These are phyloP conservation scores for Castanospermum australe DNA, from an alignment of 306 rosid genomes.

Conservation along the genomic window DNA sequence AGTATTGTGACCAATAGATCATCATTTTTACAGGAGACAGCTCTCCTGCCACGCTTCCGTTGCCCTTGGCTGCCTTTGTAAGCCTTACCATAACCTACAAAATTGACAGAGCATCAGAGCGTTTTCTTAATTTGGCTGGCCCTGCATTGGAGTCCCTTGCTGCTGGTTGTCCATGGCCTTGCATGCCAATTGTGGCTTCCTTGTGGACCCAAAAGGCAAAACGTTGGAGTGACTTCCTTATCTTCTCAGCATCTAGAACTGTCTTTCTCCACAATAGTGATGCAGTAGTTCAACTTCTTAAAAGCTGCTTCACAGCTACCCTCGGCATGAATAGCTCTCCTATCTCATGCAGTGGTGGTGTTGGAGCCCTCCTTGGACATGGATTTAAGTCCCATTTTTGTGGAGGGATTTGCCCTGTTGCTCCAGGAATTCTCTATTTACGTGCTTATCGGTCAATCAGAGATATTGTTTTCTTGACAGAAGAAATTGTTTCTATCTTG, in stretches of 20 bases:
- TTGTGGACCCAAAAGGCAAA: slow-evolving; percentile 97
- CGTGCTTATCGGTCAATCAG: slow-evolving; percentile 70
- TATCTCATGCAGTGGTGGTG: slow-evolving; percentile 70
- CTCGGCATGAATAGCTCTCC: slow-evolving; percentile 73
- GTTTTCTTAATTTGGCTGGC: slow-evolving; percentile 87
- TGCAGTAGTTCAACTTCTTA: slow-evolving; percentile 79
- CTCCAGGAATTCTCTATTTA: slow-evolving; percentile 91
- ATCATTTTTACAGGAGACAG: slow-evolving; percentile 59
- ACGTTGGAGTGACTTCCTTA: slow-evolving; percentile 91
- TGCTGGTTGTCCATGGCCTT: slow-evolving; percentile 98
- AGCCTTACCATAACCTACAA: slow-evolving; percentile 95
- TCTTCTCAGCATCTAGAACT: slow-evolving; percentile 87
- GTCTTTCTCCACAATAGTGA: slow-evolving; percentile 86
- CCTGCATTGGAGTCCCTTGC: slow-evolving; percentile 91
- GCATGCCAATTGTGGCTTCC: slow-evolving; percentile 98
- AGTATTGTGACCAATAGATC: slow-evolving; percentile 10
- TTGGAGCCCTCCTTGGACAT: slow-evolving; percentile 92
- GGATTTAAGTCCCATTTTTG: slow-evolving; percentile 76
- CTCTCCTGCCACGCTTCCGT: slow-evolving; percentile 92
- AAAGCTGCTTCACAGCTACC: slow-evolving; percentile 91
- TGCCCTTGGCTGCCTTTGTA: slow-evolving; percentile 96
- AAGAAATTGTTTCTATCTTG: slow-evolving; percentile 74
- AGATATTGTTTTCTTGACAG: slow-evolving; percentile 69
- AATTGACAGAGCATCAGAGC: slow-evolving; percentile 78
- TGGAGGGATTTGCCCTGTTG: slow-evolving; percentile 82